Evolutionary conservation across 2,329 filamentous ascomycete species (phyloP), one percentile per base, ranked within the genome.

Genomic region (Pyrenochaeta sp.): DNA sequence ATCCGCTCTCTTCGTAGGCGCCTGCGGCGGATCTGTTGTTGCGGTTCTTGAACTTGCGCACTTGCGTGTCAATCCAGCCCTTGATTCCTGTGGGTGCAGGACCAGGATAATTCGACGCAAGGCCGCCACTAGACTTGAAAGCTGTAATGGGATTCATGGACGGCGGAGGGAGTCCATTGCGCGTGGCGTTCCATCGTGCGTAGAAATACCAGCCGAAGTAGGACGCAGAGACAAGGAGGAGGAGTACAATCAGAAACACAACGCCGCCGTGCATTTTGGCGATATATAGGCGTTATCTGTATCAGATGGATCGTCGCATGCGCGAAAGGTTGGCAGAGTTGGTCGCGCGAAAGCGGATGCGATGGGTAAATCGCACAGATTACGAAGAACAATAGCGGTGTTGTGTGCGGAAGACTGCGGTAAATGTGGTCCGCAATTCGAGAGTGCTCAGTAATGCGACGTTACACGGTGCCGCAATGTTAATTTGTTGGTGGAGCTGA

Each of bases 111-210:
- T 77, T 78, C 42, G 78, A 77, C 7, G 61, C 56, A 42, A 55
- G 60, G 49, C 62, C 57, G 45, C 54, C 52, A 41, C 56, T 54
- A 47, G 60, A 58, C 55, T 64, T 63, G 82, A 93, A 94, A 48
- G 90, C 91, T 64, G 91, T 85, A 48, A 89, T 76, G 46, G 90
- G 91, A 69, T 92, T 86, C 52, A 89, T 77, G 10, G 85, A 82
- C 1, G 90, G 90, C 29, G 88, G 85, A 4, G 90, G 90, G 7
- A 94, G 86, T 51, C 91, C 91, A 49, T 92, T 83, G 70, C 86
- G 85, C 57, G 87, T 83, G 45, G 91, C 90, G 66, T 88, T 88
- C 65, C 89, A 81, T 69, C 91, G 89, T 27, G 87, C 87, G 69
- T 88, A 92, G 68, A 87, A 76, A 55, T 92, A 78, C 87, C 89